Base-by-base conservation (phyloP, 495 filamentous ascomycete species). In the Aspergillus funiculosus region DNA sequence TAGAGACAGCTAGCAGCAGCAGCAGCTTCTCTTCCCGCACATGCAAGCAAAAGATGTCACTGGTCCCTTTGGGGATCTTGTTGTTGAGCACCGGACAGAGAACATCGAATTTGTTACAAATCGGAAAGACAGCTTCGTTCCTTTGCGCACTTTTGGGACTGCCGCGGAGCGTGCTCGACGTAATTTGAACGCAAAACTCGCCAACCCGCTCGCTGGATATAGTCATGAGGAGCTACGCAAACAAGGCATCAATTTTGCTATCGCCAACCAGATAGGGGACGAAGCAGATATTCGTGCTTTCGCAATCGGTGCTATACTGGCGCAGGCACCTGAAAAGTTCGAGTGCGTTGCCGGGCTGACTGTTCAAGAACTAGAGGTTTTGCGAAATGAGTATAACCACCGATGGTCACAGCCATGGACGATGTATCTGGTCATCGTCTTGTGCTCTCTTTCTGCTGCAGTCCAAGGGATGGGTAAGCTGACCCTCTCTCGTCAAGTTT, bases 331-430 rank as follows among this genome's bases (percentile, higher is more conserved):
- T 5, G 62, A 68, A 34, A 61, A 61, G 30, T 83, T 75, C 54
- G 75, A 77, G 8, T 61, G 63, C 31, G 60, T 86, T 27, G 53
- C 65, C 4, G 79, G 71, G 13, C 64, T 87, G 37, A 79, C 70
- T 10, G 62, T 64, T 4, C 66, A 75, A 5, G 85, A 89, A 52
- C 68, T 62, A 20, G 65, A 72, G n/a, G 60, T 80, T 4, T 58
- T 89, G 35, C 63, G 74, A 11, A 73, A 72, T 19, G 87, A 89
- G 58, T 71, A 78, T 42, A 75, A 71, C 0, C 71, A 87, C 60
- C 80, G 79, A 46, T 90, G 87, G 86, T 75, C 74, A 2, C 85
- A 90, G 53, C 85, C 87, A 0, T 69, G 57, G 51, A 67, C 79
- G 4, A 80, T 89, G 58, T 87, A 85, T 56, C 68, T 85, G 5